These are phyloP conservation scores for Pichia sp. DNA, from an alignment of 1,139 yeast species.

Conservation along the genomic window DNA sequence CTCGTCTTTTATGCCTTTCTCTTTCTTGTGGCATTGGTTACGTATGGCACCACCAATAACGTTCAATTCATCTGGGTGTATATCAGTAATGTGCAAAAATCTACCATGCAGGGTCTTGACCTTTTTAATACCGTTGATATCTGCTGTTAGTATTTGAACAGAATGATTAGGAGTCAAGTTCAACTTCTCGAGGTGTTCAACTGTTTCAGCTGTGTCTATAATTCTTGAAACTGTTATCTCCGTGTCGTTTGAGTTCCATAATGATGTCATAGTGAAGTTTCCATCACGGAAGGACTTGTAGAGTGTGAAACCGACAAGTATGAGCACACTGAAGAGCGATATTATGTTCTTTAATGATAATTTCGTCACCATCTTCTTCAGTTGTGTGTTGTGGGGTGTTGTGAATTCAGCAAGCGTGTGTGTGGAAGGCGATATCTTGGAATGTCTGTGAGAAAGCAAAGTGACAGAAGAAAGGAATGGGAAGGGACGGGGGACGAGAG, in stretches of 20 bases:
- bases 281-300: too few relatives aligned
- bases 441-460: too few relatives aligned
- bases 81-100: slow-evolving; percentile 80
- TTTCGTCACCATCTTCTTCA: too few relatives aligned
- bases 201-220: slow-evolving; percentile 9
- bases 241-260: not conserved
- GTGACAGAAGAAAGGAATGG: too few relatives aligned
- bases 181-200: slow-evolving; percentile 21
- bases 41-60: slow-evolving; percentile 49
- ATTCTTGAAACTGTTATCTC: not conserved
- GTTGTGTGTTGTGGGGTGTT: too few relatives aligned
- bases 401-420: too few relatives aligned
- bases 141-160: slow-evolving; percentile 15
- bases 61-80: slow-evolving; percentile 82
- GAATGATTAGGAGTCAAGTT: slow-evolving; percentile 41
- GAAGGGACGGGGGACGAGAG: too few relatives aligned
- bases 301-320: too few relatives aligned
- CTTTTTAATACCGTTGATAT: slow-evolving; percentile 8
- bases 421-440: too few relatives aligned
- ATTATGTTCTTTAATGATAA: too few relatives aligned
- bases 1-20: slow-evolving; percentile 14
- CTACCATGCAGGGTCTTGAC: slow-evolving; percentile 50
- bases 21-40: slow-evolving; percentile 56
- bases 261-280: not conserved
- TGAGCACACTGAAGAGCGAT: too few relatives aligned